These are phyloP conservation scores for Fusarium sp. DNA, from an alignment of 2,329 filamentous ascomycete species.

Conservation along the genomic window DNA sequence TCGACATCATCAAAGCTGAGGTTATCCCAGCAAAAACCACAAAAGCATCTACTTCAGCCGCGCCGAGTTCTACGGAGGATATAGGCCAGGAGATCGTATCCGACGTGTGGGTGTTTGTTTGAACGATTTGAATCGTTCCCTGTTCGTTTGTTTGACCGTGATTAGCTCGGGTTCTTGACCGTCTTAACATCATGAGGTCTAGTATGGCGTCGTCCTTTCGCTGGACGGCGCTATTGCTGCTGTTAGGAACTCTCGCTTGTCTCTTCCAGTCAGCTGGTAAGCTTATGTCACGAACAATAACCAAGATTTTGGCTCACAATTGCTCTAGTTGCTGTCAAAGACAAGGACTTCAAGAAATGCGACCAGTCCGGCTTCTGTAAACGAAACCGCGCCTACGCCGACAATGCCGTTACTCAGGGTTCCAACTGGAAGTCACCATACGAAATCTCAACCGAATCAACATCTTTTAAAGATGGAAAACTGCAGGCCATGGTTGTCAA, in stretches of 20 bases:
- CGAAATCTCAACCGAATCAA: conserved; percentile 76
- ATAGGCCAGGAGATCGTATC: conserved; percentile 19
- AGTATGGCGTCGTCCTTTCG: conserved; percentile 65
- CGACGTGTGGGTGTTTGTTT: conserved; percentile 13
- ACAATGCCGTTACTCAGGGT: conserved; percentile 75
- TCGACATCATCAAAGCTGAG: conserved; percentile 46
- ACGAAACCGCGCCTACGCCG: conserved; percentile 90
- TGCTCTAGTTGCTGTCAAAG: conserved; percentile 82
- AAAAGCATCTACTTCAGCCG: conserved; percentile 18
- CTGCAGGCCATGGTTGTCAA: conserved; percentile 87
- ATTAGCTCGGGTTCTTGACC: conserved; percentile 32
- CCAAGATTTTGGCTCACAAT: conserved; percentile 35
- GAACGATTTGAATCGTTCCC: conserved; percentile 5
- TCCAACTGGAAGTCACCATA: conserved; percentile 85
- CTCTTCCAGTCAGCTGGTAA: conserved; percentile 75
- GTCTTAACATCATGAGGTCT: conserved; percentile 62
- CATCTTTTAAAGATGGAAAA: conserved; percentile 83
- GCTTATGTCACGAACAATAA: conserved; percentile 38
- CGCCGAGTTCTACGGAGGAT: conserved; percentile 12
- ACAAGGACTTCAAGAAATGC: conserved; percentile 98
- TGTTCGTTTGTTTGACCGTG: conserved; percentile 11
- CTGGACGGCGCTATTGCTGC: conserved; percentile 75
- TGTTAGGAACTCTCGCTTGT: conserved; percentile 70
- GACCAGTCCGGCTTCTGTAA: conserved; percentile 97
- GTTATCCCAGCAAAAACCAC: conserved; percentile 37